Percentiles rank a stretch among this genome's conserved stretches.
phyloP scores from a whole-genome alignment of 768 basidiomycete species.

The Lactifluus hygrophoroides region DNA sequence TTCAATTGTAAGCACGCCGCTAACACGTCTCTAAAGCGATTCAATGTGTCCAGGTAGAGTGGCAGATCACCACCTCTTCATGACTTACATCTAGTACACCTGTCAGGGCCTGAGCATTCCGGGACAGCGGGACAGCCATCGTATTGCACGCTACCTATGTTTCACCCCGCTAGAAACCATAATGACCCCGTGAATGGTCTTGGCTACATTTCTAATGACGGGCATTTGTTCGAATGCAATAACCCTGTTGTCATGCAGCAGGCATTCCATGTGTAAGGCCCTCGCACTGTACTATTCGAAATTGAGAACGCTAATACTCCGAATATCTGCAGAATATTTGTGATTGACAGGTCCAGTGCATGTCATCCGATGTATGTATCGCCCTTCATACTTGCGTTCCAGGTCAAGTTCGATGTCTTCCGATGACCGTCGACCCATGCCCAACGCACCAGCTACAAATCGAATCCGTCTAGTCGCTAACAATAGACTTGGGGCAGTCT shows the following conservation, averaged over 20 bases:
- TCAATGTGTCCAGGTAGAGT: conserved; percentile 41
- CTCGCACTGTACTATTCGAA: too few relatives aligned
- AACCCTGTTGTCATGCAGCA: conserved; percentile 47
- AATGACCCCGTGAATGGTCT: conserved; percentile 26
- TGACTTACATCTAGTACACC: background rate
- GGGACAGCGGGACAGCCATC: conserved; percentile 36
- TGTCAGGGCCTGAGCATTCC: conserved; percentile 43
- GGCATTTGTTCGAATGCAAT: conserved; percentile 45
- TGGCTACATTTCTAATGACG: conserved; percentile 48
- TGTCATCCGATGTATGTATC: background rate
- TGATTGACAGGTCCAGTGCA: conserved; percentile 41
- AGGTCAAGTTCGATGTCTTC: conserved; percentile 46
- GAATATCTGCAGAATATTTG: conserved; percentile 33
- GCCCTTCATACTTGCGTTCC: background rate
- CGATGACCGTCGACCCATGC: conserved; percentile 37
- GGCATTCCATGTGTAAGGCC: conserved; percentile 50
- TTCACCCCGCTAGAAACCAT: conserved; percentile 35
- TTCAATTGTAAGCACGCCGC: background rate
- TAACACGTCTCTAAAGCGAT: conserved; percentile 31
- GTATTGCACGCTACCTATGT: conserved; percentile 45
- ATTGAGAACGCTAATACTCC: background rate
- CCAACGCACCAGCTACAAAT: conserved; percentile 33
- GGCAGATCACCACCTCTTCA: too few relatives aligned
- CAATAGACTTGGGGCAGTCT: conserved; percentile 51
- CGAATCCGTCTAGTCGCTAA: conserved; percentile 31